Base-by-base conservation (phyloP, 495 filamentous ascomycete genomes). In the Xylaria longipes region DNA sequence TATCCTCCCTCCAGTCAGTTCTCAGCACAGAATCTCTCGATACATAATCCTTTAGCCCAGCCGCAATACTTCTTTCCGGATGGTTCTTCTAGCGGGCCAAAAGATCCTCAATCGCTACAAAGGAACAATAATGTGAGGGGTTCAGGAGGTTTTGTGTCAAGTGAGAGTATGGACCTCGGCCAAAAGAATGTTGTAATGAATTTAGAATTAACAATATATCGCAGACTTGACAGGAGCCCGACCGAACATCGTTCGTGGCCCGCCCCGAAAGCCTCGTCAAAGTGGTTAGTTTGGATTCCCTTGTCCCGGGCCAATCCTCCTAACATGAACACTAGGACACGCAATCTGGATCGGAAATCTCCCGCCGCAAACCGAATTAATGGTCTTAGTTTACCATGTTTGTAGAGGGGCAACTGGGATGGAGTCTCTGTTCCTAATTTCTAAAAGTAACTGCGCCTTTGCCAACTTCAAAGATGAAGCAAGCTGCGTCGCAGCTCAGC, bases 281-380 rank as follows among this genome's bases (percentile, higher is more conserved):
- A 86, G 80, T 69, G 84, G 84, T 85, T 74, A 78, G 82, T 72
- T 52, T 46, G 35, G 17, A 60, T 37, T 56, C 33, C 48, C 50
- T 63, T 41, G 27, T 37, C 65, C 29, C 61, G 20, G 29, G 9
- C 43, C 12, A 46, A 22, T 27, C 48, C 22, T 15, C 20, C 39
- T 52, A 48, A 60, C 37, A 78, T 39, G 63, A 29, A 67, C 41
- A 54, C 48, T 61, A 87, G 96, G 96, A 3, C 93, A 97, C 80
- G 95, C 96, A 5, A 89, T 99, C 31, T 99, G 96, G 96, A 94
- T 98, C 29, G 96, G 96, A 31, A 99, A 99, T 80, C 85, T 99
- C 0, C 95, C 96, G 7, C 91, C 93, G 0, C 91, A 91, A 57
- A 90, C 94, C 9, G 90, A 87, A 39, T 86, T 99, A 39, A 88